A percentile compares a stretch with the other conserved stretches of the same genome.
Conservation (phyloP, 441 rosid genomes). For the Euphorbia corollata region DNA sequence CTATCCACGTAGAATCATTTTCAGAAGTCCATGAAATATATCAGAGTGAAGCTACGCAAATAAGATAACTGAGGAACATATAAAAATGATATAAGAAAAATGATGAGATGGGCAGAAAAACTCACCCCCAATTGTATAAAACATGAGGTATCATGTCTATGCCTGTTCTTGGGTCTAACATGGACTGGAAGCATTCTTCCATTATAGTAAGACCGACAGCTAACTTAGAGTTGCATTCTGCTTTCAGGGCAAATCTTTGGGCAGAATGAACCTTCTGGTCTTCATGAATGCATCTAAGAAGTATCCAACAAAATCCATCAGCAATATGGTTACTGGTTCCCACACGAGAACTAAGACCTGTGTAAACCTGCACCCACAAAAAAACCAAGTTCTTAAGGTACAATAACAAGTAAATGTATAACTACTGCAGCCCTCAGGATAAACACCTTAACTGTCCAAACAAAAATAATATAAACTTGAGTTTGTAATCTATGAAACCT, state of each 20-base stretch:
- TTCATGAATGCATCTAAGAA: slow-evolving; percentile 80
- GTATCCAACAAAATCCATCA: slow-evolving; percentile 76
- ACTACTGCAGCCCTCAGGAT: background rate
- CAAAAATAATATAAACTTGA: background rate
- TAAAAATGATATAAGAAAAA: slow-evolving; percentile 7
- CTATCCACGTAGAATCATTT: background rate
- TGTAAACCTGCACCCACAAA: slow-evolving; percentile 49
- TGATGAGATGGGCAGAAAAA: slow-evolving; percentile 8
- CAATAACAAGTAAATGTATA: background rate
- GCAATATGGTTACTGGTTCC: slow-evolving; percentile 49
- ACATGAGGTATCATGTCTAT: slow-evolving; percentile 91
- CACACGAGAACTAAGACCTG: slow-evolving; percentile 70
- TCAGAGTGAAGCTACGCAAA: background rate
- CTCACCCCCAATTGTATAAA: slow-evolving; percentile 89
- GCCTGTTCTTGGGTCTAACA: slow-evolving; percentile 96
- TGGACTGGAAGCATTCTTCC: slow-evolving; percentile 94
- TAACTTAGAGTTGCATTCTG: slow-evolving; percentile 91
- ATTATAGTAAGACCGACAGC: slow-evolving; percentile 84
- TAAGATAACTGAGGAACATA: background rate
- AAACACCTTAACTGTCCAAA: background rate
- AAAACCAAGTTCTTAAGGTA: slow-evolving; percentile 20
- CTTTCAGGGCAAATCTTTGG: slow-evolving; percentile 65
- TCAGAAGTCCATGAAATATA: background rate
- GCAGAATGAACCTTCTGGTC: slow-evolving; percentile 76
- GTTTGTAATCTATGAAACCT: background rate